Base-by-base conservation (phyloP, 768 basidiomycete species). In the Podaxis carcinomalis region DNA sequence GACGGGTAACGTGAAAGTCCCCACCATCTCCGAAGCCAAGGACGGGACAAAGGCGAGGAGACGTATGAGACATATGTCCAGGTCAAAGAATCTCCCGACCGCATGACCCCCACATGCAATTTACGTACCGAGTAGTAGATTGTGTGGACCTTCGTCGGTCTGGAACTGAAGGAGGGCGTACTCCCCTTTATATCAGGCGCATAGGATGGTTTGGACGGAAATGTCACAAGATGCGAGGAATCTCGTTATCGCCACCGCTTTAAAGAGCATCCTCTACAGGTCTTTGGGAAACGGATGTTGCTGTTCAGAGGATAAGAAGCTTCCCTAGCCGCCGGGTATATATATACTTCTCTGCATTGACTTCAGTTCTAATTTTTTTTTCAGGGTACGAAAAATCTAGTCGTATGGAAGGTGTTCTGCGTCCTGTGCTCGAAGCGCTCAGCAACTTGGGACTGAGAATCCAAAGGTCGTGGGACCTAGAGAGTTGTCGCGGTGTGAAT, bases 401-500 rank as follows among this genome's bases (percentile, higher is more conserved):
- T 3, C 3, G 7, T 32, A 32, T 32, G 42, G 42, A 16, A 19
- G 42, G 19, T 19, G 7, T n/a, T 44, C 42, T 19, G 3, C n/a
- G 42, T 44, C 32, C 32, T 32, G 32, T 9, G 32, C 32, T 32
- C 32, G 7, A 9, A n/a, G 42, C 9, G 3, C 6, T 3, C 2
- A 49, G 13, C 19, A 21, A 0, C 23, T 49, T 23, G 10, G 11
- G 10, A 23, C 47, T 25, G 9, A 13, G 47, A 19, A 27, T 49
- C 25, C 11, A 21, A 49, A 11, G 19, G 14, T 44, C n/a, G 53
- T 60, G 51, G 51, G 53, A 61, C 55, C 59, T 55, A 37, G 47
- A 46, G 52, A 46, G 52, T 49, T 40, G 9, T 37, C 46, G n/a
- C 35, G 35, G 44, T 61, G 51, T 55, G 59, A 49, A 61, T 27